Conservation (phyloP, 176 grass and related monocot genomes). For the Phyllostachys edulis region DNA sequence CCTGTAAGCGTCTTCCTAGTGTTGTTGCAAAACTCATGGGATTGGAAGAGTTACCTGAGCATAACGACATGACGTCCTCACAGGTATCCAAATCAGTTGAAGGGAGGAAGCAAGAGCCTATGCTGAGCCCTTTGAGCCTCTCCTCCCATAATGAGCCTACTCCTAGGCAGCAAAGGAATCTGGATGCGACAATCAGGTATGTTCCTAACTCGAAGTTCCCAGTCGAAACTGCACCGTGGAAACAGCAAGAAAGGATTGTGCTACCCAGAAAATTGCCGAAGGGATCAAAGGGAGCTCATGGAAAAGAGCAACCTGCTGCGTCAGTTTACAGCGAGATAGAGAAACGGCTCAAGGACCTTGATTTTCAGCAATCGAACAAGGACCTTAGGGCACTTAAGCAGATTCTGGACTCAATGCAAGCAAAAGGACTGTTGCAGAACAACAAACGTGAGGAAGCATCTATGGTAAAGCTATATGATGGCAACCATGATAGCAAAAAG, state of each 20-base stretch:
- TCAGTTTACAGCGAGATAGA: constrained; percentile 91
- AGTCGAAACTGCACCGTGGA: constrained; percentile 79
- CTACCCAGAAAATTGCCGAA: constrained; percentile 59
- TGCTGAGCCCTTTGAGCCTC: constrained; percentile 33
- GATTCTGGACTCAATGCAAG: constrained; percentile 86
- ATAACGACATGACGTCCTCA: constrained; percentile 32
- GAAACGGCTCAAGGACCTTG: constrained; percentile 80
- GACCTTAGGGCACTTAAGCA: constrained; percentile 86
- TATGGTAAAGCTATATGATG: constrained; percentile 42
- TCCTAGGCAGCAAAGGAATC: constrained; percentile 42
- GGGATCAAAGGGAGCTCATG: constrained; percentile 40
- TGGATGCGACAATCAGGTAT: constrained; percentile 48
- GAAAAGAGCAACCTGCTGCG: constrained; percentile 57
- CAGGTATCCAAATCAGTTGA: constrained; percentile 33
- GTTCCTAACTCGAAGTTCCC: constrained; percentile 64
- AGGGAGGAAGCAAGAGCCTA: constrained; percentile 45
- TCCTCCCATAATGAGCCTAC: constrained; percentile 33
- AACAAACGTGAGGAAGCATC: constrained; percentile 52
- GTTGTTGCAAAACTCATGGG: constrained; percentile 98
- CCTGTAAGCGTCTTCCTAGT: constrained; percentile 55
- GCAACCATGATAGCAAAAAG: constrained; percentile 25
- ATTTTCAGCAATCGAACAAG: constrained; percentile 84
- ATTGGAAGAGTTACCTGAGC: constrained; percentile 66
- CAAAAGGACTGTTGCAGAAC: constrained; percentile 78
- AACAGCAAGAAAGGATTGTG: constrained; percentile 67